phyloP scores from a whole-genome alignment of 2,329 filamentous ascomycete species.

The Claviceps cyperi region DNA sequence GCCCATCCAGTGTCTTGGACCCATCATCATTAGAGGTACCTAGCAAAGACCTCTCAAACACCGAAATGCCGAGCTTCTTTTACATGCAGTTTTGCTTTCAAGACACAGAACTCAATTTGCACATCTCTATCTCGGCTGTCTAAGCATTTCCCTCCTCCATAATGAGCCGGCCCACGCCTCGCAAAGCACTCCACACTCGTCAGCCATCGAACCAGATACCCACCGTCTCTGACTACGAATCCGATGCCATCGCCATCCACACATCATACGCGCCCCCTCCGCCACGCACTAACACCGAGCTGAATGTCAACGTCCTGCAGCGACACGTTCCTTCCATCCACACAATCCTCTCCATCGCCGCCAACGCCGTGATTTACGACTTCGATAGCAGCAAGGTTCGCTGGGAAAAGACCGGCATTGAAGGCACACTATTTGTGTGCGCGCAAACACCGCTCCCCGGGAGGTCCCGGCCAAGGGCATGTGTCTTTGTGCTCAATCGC shows the following conservation, averaged over 20 bases:
- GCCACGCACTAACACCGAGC: conserved; percentile 63
- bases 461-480: conserved; percentile 26
- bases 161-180: conserved; percentile 32
- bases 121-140: neutral
- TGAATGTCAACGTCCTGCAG: conserved; percentile 74
- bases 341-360: conserved; percentile 63
- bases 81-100: no score
- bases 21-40: no score
- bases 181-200: conserved; percentile 24
- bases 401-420: conserved; percentile 78
- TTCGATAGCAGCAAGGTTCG: conserved; percentile 49
- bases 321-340: conserved; percentile 65
- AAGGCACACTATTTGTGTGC: conserved; percentile 84
- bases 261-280: conserved; percentile 28
- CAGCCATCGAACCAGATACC: conserved; percentile 26
- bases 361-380: conserved; percentile 75
- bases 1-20: no score
- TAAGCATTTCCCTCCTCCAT: neutral
- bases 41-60: no score
- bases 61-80: no score
- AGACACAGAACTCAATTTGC: no score
- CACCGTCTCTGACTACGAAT: conserved; percentile 48
- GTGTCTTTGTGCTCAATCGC: conserved; percentile 61
- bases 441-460: conserved; percentile 35
- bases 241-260: conserved; percentile 37